Evolutionary conservation across 129 eudicot genomes (phyloP).

Genomic region (Artemisia argyi): DNA sequence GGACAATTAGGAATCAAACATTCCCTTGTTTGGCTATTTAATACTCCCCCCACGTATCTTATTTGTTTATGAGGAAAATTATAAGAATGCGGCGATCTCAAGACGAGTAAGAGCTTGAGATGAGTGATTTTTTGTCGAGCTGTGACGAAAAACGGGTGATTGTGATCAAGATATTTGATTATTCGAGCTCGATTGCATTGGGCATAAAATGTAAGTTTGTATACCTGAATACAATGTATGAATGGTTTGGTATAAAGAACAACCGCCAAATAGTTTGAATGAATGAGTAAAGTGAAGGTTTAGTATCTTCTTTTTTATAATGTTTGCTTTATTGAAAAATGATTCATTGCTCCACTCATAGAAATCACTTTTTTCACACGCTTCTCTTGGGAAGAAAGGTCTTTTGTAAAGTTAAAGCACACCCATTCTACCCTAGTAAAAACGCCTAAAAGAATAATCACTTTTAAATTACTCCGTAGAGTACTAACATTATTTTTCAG

Average conservation of each 20-base stretch:
- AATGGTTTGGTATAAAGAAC: slow-evolving; percentile 1
- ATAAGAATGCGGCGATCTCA: slow-evolving; percentile 51
- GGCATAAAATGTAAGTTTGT: too few species aligned
- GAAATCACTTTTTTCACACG: slow-evolving; percentile 39
- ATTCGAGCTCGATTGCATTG: not conserved
- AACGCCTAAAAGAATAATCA: not conserved
- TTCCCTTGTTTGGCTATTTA: slow-evolving; percentile 77
- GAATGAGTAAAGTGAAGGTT: not conserved
- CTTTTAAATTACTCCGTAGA: too few species aligned
- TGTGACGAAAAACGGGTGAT: not conserved
- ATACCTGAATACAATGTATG: not conserved
- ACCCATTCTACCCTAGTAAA: slow-evolving; percentile 22
- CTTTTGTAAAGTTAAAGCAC: slow-evolving; percentile 23
- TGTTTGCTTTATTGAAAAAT: slow-evolving; percentile 30
- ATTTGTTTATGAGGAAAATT: slow-evolving; percentile 9
- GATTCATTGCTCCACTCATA: slow-evolving; percentile 28
- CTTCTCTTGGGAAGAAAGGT: slow-evolving; percentile 36
- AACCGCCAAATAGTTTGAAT: not conserved
- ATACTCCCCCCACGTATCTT: slow-evolving; percentile 51
- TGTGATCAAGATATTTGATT: not conserved
- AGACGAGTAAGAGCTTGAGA: slow-evolving; percentile 30
- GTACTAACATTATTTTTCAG: too few species aligned
- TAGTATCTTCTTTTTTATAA: not conserved
- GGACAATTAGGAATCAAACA: slow-evolving; percentile 67
- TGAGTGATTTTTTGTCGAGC: slow-evolving; percentile 10